phyloP scores from a whole-genome alignment of 495 filamentous ascomycete species.

The Cudoniella acicularis region DNA sequence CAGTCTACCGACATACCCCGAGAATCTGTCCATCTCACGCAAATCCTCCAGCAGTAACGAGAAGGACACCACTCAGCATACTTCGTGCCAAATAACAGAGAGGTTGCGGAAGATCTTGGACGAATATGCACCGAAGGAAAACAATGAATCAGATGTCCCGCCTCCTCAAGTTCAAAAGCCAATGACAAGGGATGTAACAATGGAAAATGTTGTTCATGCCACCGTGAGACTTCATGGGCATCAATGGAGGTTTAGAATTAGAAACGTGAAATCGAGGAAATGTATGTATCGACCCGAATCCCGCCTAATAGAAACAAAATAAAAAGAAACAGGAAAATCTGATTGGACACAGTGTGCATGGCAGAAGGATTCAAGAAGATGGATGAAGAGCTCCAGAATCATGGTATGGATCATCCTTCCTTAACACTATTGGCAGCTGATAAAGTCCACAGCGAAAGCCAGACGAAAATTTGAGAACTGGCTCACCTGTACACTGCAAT shows the following conservation, averaged over 20 bases:
- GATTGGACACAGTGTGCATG: slow-evolving; percentile 10
- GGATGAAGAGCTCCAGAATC: background rate
- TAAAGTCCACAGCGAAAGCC: slow-evolving; percentile 3
- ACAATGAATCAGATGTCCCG: background rate
- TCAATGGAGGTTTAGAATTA: slow-evolving; percentile 7
- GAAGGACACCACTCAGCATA: background rate
- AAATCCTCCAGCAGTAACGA: background rate
- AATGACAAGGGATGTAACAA: slow-evolving; percentile 9
- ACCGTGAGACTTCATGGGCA: slow-evolving; percentile 16
- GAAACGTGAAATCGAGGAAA: slow-evolving; percentile 9
- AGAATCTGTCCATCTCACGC: background rate
- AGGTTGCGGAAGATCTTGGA: background rate
- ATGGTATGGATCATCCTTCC: background rate
- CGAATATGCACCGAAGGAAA: slow-evolving; percentile 4
- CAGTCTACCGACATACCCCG: background rate
- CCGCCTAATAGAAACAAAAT: background rate
- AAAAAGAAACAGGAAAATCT: slow-evolving; percentile 11
- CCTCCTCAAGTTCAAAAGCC: slow-evolving; percentile 6
- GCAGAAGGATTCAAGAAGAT: background rate
- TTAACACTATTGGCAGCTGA: background rate
- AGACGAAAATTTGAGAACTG: slow-evolving; percentile 13
- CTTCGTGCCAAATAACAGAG: background rate
- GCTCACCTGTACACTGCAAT: slow-evolving; percentile 7
- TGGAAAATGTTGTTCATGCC: slow-evolving; percentile 18
- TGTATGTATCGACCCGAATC: slow-evolving; percentile 3